Evolutionary conservation across 768 basidiomycete genomes (phyloP).

Genomic region (Lactarius pseudohatsudake): DNA sequence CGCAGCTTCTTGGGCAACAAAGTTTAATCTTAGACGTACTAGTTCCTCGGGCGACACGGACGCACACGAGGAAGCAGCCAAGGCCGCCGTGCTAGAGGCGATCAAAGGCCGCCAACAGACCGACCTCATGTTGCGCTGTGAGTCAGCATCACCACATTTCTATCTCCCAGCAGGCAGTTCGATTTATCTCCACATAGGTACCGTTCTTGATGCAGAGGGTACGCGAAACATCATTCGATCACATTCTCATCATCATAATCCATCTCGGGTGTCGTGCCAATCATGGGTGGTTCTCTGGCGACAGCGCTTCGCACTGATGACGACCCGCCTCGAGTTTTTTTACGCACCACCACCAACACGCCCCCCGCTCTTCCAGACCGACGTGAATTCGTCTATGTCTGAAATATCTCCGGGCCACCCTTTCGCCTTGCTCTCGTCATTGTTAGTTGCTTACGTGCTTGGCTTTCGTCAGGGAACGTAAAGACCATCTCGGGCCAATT

Average conservation of each 20-base stretch:
- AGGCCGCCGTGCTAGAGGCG: constrained; percentile 74
- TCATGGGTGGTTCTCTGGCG: constrained; percentile 29
- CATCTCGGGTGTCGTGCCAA: constrained; percentile 30
- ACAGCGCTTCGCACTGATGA: constrained; percentile 13
- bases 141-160: constrained; percentile 38
- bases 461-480: constrained; percentile 60
- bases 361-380: constrained; percentile 14
- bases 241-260: background rate
- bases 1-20: constrained; percentile 36
- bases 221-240: constrained; percentile 23
- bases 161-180: constrained; percentile 29
- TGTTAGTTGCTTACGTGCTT: constrained; percentile 30
- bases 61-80: constrained; percentile 65
- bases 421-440: constrained; percentile 21
- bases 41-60: constrained; percentile 31
- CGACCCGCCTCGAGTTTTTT: constrained; percentile 18
- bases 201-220: constrained; percentile 84
- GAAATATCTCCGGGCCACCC: constrained; percentile 1
- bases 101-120: constrained; percentile 86
- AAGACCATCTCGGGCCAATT: constrained; percentile 88
- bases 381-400: constrained; percentile 9
- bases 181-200: constrained; percentile 52
- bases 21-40: constrained; percentile 30
- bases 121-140: constrained; percentile 89
- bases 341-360: constrained; percentile 18